Base-by-base conservation (phyloP, 306 rosid genomes). In the Trifolium dubium region DNA sequence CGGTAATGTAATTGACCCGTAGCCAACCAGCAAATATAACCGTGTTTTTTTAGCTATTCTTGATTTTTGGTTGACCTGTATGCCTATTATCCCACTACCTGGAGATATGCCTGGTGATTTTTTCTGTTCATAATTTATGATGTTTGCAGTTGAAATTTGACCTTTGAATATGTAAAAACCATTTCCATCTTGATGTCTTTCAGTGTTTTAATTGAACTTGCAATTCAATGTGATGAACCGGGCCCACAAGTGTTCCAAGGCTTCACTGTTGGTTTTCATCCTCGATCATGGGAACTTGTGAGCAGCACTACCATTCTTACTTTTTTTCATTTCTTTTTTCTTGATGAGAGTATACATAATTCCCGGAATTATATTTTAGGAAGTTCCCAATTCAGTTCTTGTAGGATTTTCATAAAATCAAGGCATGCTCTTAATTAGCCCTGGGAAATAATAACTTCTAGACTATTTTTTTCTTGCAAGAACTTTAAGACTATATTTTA, bases 271-370 rank as follows among this genome's bases (percentile, higher is more conserved):
- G 99, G 99, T 64, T 92, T 94, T 84, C 97, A 94, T 84, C 99
- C 97, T 2, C 83, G 97, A 58, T 83, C 99, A 54, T 94, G 99
- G 99, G 99, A 94, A 79, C 83, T 94, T 81, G 99, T 94, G 83
- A 85, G 95, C 77, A 73, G 65, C 58, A 69, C 43, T 81, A 71
- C 35, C 59, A 34, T 83, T 74, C 64, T 31, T 53, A 6, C 54
- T 55, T 63, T 70, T 55, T 56, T 28, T 41, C 41, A 81, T n/a
- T 58, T 32, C 71, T 65, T 72, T 70, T 55, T 70, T 5, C 65
- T 10, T 47, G 12, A 15, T 51, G 34, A 44, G 70, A 71, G 35
- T 53, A 73, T 43, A 31, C 62, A 23, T 74, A 65, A 29, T 39
- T 50, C 65, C 35, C 6, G 64, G 65, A 77, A 47, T 44, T 55